Conservation (phyloP, 495 filamentous ascomycete species). For the Saxophila tyrrhenica region DNA sequence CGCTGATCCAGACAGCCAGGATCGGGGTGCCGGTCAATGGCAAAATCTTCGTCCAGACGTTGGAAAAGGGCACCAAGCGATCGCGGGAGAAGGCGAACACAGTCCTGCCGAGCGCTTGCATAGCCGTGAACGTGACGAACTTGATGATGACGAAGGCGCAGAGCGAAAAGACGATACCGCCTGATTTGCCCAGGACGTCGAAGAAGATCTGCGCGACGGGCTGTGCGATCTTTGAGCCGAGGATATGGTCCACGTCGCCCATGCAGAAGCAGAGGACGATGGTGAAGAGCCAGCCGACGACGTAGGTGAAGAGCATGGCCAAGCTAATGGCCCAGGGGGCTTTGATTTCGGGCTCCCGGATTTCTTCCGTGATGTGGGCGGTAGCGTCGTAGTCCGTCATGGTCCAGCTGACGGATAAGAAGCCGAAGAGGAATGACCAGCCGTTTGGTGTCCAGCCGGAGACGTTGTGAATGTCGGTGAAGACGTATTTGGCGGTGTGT, state of each 20-base stretch:
- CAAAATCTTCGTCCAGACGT: conserved; percentile 44
- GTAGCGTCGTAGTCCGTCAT: conserved; percentile 52
- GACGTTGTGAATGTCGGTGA: conserved; percentile 43
- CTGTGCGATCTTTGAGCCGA: conserved; percentile 39
- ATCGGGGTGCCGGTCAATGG: conserved; percentile 46
- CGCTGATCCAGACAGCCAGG: conserved; percentile 50
- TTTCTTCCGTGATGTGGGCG: conserved; percentile 53
- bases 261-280: conserved; percentile 53
- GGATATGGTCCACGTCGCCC: conserved; percentile 39
- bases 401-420: conserved; percentile 52
- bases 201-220: conserved; percentile 57
- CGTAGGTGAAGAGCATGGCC: conserved; percentile 50
- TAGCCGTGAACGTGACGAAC: conserved; percentile 50
- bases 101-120: conserved; percentile 50
- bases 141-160: conserved; percentile 47
- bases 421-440: conserved; percentile 52
- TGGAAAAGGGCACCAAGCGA: conserved; percentile 43
- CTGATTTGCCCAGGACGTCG: conserved; percentile 45
- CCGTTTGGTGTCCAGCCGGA: conserved; percentile 50
- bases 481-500: conserved; percentile 37
- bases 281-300: conserved; percentile 51
- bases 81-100: conserved; percentile 54
- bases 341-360: conserved; percentile 45
- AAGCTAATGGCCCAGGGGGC: conserved; percentile 50
- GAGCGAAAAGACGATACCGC: conserved; percentile 50